Conservation (phyloP, 1,284 basidiomycete species). For the Cronartium ribicola region DNA sequence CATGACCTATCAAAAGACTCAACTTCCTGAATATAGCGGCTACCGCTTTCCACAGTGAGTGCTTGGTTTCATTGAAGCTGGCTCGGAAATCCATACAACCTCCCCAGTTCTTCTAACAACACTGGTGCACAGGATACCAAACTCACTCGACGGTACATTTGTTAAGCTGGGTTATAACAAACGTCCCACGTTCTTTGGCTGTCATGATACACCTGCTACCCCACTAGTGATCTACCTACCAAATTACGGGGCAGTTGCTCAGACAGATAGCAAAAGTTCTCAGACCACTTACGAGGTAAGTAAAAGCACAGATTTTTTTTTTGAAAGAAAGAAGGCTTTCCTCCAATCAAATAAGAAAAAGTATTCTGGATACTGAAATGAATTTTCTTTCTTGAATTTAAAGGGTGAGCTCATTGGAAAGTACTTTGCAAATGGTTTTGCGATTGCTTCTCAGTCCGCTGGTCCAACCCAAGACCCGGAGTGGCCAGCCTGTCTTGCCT, state of each 20-base stretch:
- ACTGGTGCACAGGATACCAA: constrained; percentile 37
- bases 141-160: constrained; percentile 24
- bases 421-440: constrained; percentile 41
- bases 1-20: constrained; percentile 20
- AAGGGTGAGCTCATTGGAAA: constrained; percentile 20
- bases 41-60: constrained; percentile 35
- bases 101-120: too few species aligned
- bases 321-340: background rate
- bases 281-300: constrained; percentile 21
- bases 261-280: constrained; percentile 12
- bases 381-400: background rate
- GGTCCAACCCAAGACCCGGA: constrained; percentile 21
- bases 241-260: constrained; percentile 7
- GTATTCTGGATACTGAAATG: background rate
- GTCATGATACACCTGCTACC: constrained; percentile 8
- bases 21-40: constrained; percentile 26
- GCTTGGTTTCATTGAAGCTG: background rate
- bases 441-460: constrained; percentile 35
- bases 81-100: too few species aligned
- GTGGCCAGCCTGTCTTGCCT: constrained; percentile 32
- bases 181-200: constrained; percentile 36
- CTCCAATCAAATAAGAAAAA: too few species aligned
- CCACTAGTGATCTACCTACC: constrained; percentile 32
- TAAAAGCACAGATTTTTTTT: background rate
- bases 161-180: constrained; percentile 20